Base-by-base conservation (phyloP, 805 yeast species). In the Wickerhamomyces alni region DNA sequence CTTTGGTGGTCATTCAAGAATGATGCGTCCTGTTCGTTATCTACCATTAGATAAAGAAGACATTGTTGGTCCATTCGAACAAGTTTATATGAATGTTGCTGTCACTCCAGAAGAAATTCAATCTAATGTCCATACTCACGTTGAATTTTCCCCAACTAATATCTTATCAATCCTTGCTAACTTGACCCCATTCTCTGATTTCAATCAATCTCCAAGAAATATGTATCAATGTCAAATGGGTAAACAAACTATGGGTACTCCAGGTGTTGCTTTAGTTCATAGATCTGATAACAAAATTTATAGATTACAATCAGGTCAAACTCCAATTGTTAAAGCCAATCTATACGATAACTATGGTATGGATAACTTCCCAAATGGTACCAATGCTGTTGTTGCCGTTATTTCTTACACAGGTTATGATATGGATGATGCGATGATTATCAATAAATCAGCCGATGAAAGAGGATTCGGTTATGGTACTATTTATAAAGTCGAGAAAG, bases 151-250 rank as follows among this genome's bases (percentile, higher is more conserved):
- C 3, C 98, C 99, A 54, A 93, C 98, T 3, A 88, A 93, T 63
- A 87, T 93, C 37, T 69, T 93, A 52, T 88, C 97, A 17, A 91
- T 93, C 50, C 72, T 93, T 62, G 99, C 98, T 48, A 93, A 93
- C 66, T 74, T 93, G 70, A 93, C 99, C 2, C 99, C 99, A 50
- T 93, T 87, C 62, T 89, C 98, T 2, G 99, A 93, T 64, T 93
- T 93, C 71, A 93, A 93, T 66, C 99, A 93, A 71, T 89, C 97
- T 21, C 99, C 99, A 57, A 85, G 99, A 79, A 93, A 93, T 63
- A 93, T 93, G 98, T 93, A 93, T 64, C 99, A 93, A 70, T 93
- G 99, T 69, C 99, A 93, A 74, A 93, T 93, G 99, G 98, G 97
- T 78, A 93, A 93, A 69, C 99, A 93, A 71, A 91, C 99, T 17